These are phyloP conservation scores for Yamadazyma epiphylla DNA, from an alignment of 1,139 yeast species.

Conservation along the genomic window DNA sequence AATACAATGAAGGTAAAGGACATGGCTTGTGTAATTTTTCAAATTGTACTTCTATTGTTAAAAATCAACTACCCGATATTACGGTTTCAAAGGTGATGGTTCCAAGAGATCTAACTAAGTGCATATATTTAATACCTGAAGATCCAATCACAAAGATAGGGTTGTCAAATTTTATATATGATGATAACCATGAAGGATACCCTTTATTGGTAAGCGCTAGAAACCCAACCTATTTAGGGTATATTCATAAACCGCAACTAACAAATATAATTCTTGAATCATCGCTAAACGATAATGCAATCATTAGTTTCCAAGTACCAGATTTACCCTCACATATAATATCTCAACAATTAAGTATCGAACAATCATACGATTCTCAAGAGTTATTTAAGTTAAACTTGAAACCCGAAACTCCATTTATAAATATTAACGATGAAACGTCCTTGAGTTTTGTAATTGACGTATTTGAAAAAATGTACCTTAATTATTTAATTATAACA, in stretches of 20 bases:
- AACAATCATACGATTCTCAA: conserved; percentile 11
- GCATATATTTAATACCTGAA: conserved; percentile 26
- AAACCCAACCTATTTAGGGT: conserved; percentile 33
- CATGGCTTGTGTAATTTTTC: conserved; percentile 37
- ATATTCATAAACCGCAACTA: conserved; percentile 25
- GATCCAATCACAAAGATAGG: conserved; percentile 14
- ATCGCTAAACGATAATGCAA: conserved; percentile 2
- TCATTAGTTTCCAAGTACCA: conserved; percentile 23
- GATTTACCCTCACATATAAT: conserved; percentile 16
- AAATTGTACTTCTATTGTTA: conserved; percentile 25
- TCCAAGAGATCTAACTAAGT: conserved; percentile 24
- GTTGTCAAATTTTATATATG: conserved; percentile 19
- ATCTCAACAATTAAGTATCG: conserved; percentile 25
- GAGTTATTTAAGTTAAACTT: conserved; percentile 14
- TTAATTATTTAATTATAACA: conserved; percentile 32
- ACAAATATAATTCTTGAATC: not conserved
- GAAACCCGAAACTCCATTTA: conserved; percentile 16
- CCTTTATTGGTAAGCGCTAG: conserved; percentile 29
- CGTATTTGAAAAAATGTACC: conserved; percentile 36
- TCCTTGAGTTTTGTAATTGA: conserved; percentile 37
- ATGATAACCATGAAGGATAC: conserved; percentile 42
- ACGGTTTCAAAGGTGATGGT: conserved; percentile 29
- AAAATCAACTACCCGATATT: conserved; percentile 33
- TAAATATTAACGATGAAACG: conserved; percentile 28
- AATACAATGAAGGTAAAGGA: conserved; percentile 36